Conservation (phyloP, 2,329 filamentous ascomycete genomes). For the Penicillium sumatraense region DNA sequence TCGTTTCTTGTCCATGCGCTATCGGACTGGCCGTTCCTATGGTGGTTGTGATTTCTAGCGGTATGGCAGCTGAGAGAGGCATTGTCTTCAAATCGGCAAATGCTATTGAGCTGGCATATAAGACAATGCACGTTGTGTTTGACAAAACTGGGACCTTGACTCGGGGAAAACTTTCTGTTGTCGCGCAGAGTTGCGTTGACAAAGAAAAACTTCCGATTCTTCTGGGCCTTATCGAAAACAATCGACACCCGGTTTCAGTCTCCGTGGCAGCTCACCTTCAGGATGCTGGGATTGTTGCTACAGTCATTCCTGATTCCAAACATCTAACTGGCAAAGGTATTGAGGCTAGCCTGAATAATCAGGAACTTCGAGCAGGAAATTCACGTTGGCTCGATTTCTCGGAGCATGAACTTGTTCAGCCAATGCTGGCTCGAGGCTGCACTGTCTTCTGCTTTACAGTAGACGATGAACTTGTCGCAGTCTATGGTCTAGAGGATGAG, state of each 20-base stretch:
- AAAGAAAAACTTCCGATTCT: constrained; percentile 30
- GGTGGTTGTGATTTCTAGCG: constrained; percentile 73
- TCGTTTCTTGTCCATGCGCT: constrained; percentile 79
- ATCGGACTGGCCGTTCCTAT: constrained; percentile 77
- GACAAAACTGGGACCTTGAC: constrained; percentile 84
- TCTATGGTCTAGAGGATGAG: constrained; percentile 56
- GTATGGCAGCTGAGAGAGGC: constrained; percentile 66
- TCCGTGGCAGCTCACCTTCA: constrained; percentile 53
- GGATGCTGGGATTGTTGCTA: constrained; percentile 7
- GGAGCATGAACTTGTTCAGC: constrained; percentile 32
- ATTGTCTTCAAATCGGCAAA: constrained; percentile 72
- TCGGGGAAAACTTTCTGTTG: constrained; percentile 54
- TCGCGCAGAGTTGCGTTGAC: constrained; percentile 25
- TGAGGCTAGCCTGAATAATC: constrained; percentile 22
- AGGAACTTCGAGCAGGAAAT: constrained; percentile 32
- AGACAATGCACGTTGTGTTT: constrained; percentile 70
- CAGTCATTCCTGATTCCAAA: constrained; percentile 25
- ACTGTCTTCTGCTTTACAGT: constrained; percentile 64
- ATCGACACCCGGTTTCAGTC: constrained; percentile 58
- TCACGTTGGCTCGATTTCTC: constrained; percentile 43
- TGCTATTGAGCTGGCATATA: constrained; percentile 66
- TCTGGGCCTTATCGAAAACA: constrained; percentile 48
- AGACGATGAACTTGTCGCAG: constrained; percentile 45
- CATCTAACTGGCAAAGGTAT: constrained; percentile 38
- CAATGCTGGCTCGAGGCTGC: constrained; percentile 47